Evolutionary conservation across 1,284 basidiomycete genomes (phyloP), one percentile per base, ranked within the genome.

Genomic region (Schizophyllum commune): DNA sequence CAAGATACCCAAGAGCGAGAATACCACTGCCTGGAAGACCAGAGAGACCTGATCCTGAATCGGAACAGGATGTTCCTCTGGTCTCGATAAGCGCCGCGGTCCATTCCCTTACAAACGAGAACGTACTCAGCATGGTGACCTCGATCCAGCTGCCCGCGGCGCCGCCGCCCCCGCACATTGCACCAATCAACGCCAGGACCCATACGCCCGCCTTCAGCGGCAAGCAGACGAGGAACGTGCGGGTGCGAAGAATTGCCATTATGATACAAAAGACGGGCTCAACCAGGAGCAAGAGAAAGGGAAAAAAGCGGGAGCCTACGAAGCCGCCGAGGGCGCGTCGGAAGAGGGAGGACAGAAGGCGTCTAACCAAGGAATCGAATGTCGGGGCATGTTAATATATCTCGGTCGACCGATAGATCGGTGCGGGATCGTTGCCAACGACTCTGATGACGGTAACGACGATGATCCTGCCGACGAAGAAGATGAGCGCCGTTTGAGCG

Each of bases 131-230:
- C 64, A 59, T 63, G 19, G 5, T 55, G 34, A 65, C 61, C 54
- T 65, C 64, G 33, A 65, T n/a, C 62, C 64, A 63, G 47, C 62
- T 61, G 21, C 62, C 64, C 13, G 58, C 64, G 13, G 62, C 61
- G 1, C 62, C 64, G 5, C 53, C 22, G 15, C 60, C 64, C 22
- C 61, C 56, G 9, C 60, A 53, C 27, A 65, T 19, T 51, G 63
- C 62, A 17, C 59, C 59, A 15, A 63, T 15, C 21, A 63, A 55
- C 39, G 62, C 59, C 39, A 65, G 62, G 8, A 62, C 53, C 51
- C 60, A 62, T n/a, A 63, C 64, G 6, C 57, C 64, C 17, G 51
- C 60, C 22, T 53, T 51, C 19, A 65, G 61, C n/a, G 64, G 20
- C 19, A 65, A 1, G 34, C 64, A 65, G 34, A 63, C 56, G 51